Evolutionary conservation across 2,329 filamentous ascomycete genomes (phyloP), one percentile per base, ranked within the genome.

Genomic region (Alternaria novae-zelandiae): DNA sequence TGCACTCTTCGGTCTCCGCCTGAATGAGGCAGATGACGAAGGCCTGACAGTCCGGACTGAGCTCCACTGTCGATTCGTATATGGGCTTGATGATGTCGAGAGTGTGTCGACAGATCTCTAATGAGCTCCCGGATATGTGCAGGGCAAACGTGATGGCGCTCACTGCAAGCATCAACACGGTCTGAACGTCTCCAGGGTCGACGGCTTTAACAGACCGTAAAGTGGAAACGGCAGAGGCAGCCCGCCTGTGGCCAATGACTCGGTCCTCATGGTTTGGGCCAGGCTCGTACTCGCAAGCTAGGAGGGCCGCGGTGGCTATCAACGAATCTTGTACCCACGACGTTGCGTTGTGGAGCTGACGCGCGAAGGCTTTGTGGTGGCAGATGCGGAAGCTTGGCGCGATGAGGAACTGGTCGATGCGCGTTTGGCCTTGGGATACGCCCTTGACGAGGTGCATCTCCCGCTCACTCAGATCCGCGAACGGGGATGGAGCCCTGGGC

Each of bases 301-400:
- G 41, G 15, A 62, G 41, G 23, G 59, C 59, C 4, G 59, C 54
- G 5, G 55, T 59, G 28, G 59, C 59, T 30, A 62, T 54, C 59
- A 62, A 43, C 2, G 54, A 56, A 43, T 62, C 59, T 11, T 54
- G 49, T 5, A 54, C 21, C 47, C 49, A 62, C 32, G 49, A 15
- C 6, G 59, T 32, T 3, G 55, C 59, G 17, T 43, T 54, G 30
- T 62, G 12, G 32, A 62, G 55, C 5, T 62, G 59, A 25, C 47
- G 55, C 6, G 59, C 59, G 28, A 62, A 58, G 9, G 59, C 45
- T 17, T 58, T 62, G 15, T 62, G 59, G 23, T 62, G 59, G 41
- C 15, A n/a, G 10, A 62, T 23, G 21, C 23, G 54, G 41, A 62
- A 62, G 47, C 54, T 62, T 20, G 54, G 54, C 10, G 41, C 47